A percentile compares a stretch with the other conserved stretches of the same genome.
These are phyloP conservation scores for Talaromyces wortmannii DNA, from an alignment of 495 filamentous ascomycete species.

Conservation along the genomic window DNA sequence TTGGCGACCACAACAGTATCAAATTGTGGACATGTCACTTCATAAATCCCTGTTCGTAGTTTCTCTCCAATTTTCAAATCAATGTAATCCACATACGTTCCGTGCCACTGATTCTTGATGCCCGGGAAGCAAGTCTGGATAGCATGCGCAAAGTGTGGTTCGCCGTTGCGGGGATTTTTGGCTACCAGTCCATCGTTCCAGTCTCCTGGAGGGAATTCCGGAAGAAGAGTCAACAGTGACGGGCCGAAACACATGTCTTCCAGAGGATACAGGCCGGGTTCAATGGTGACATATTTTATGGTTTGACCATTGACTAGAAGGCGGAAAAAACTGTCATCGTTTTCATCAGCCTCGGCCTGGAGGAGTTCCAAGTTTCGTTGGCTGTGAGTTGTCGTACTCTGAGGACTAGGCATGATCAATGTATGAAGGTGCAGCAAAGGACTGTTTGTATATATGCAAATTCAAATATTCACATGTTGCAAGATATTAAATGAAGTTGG, in stretches of 20 bases:
- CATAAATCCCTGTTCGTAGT: conserved; percentile 15
- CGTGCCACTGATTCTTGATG: conserved; percentile 16
- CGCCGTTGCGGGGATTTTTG: conserved; percentile 7
- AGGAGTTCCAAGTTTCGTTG: conserved; percentile 15
- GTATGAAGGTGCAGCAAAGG: no score
- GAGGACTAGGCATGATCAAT: no score
- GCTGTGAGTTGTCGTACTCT: conserved; percentile 2
- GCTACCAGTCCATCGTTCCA: conserved; percentile 19
- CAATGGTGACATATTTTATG: conserved; percentile 28
- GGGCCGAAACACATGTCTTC: conserved; percentile 29
- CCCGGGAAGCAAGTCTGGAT: conserved; percentile 11
- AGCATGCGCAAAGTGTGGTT: conserved; percentile 11
- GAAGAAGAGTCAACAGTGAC: conserved; percentile 12
- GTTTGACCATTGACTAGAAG: conserved; percentile 18
- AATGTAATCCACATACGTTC: conserved; percentile 12
- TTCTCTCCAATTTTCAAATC: conserved; percentile 11
- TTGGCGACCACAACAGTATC: conserved; percentile 25
- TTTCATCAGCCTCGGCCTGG: conserved; percentile 18
- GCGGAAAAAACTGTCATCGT: conserved; percentile 19
- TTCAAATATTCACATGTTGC: no score
- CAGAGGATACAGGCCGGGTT: conserved; percentile 19
- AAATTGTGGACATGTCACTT: conserved; percentile 16
- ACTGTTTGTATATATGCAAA: no score
- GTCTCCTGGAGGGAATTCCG: conserved; percentile 9
- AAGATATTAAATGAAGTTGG: no score